These are phyloP conservation scores for Colletotrichum scovillei DNA, from an alignment of 2,329 filamentous ascomycete genomes.

Conservation along the genomic window DNA sequence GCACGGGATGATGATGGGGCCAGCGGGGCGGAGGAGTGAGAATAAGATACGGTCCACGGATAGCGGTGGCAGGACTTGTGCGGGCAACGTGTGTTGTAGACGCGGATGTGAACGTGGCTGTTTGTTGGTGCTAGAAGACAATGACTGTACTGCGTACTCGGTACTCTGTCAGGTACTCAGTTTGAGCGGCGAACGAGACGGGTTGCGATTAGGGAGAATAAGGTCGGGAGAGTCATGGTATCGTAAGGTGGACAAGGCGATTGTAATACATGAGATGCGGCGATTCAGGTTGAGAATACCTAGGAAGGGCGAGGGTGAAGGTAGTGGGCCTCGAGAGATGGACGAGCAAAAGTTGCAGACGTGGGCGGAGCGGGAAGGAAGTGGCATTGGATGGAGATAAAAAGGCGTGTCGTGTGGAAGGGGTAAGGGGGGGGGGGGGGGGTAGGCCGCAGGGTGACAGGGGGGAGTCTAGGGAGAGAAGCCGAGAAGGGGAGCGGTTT, in stretches of 20 bases:
- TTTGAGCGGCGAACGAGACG: neutral
- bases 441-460: neutral
- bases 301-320: neutral
- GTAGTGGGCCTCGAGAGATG: neutral
- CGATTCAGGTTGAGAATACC: neutral
- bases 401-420: slow-evolving; percentile 7
- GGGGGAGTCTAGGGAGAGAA: neutral
- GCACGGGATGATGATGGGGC: neutral
- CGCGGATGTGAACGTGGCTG: neutral
- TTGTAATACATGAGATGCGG: slow-evolving; percentile 16
- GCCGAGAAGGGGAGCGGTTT: slow-evolving; percentile 9
- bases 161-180: neutral
- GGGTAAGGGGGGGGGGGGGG: slow-evolving; percentile 10
- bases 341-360: neutral
- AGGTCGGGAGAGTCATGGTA: neutral
- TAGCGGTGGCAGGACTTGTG: neutral
- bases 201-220: neutral
- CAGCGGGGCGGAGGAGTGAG: neutral
- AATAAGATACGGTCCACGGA: too few relatives aligned
- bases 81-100: neutral
- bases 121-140: neutral
- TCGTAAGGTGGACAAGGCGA: neutral
- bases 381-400: slow-evolving; percentile 21
- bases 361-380: slow-evolving; percentile 5
- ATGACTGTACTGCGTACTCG: neutral